phyloP scores from a whole-genome alignment of 1,284 basidiomycete species.

The Austroboletus rostrupii region DNA sequence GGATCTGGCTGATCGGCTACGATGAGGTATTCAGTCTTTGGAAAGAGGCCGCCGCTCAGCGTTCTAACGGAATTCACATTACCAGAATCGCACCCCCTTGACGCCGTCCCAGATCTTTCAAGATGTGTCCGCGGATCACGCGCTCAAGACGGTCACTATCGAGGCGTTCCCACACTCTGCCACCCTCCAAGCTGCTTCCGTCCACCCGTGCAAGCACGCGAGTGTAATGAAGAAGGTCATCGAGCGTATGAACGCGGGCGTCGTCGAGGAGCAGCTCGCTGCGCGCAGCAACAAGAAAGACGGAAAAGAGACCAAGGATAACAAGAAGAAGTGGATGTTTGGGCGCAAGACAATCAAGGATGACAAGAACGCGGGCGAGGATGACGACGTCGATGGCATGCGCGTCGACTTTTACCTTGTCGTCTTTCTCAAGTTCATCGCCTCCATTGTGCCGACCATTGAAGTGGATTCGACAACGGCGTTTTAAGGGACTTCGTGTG shows the following conservation, averaged over 20 bases:
- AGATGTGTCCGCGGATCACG: conserved; percentile 96
- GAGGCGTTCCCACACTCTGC: conserved; percentile 94
- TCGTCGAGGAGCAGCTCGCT: conserved; percentile 72
- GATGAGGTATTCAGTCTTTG: conserved; percentile 64
- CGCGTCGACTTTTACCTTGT: conserved; percentile 94
- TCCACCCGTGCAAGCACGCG: conserved; percentile 98
- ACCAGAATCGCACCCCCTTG: conserved; percentile 80
- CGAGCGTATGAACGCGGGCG: conserved; percentile 92
- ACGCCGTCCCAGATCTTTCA: conserved; percentile 93
- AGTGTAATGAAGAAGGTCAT: conserved; percentile 99
- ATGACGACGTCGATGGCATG: conserved; percentile 79
- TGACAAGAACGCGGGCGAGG: conserved; percentile 46
- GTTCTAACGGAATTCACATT: not conserved
- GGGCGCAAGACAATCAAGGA: conserved; percentile 55
- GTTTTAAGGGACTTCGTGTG: conserved; percentile 44
- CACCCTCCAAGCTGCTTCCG: conserved; percentile 81
- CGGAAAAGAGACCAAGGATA: conserved; percentile 52
- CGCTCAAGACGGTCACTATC: conserved; percentile 98
- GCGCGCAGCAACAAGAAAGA: conserved; percentile 42
- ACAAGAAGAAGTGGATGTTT: conserved; percentile 85
- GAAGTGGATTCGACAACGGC: conserved; percentile 90
- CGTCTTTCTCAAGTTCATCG: conserved; percentile 97
- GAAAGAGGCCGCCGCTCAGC: not conserved
- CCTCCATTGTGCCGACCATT: conserved; percentile 90
- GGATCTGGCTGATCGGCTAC: conserved; percentile 93